These are phyloP conservation scores for Kwoniella sp. DNA, from an alignment of 768 basidiomycete species.

Conservation along the genomic window DNA sequence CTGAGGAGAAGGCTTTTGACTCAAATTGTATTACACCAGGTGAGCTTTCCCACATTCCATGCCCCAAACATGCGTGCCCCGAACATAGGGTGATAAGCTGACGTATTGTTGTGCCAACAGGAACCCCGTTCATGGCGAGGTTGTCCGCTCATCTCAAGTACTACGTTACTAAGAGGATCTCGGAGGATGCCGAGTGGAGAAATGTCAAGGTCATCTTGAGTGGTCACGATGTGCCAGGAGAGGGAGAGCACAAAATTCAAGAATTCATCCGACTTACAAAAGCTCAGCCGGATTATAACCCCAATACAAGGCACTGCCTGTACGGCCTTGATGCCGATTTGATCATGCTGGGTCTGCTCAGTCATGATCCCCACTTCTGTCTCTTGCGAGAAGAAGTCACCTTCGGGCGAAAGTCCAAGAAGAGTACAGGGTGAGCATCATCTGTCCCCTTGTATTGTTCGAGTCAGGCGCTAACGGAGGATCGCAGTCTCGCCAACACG, in stretches of 20 bases:
- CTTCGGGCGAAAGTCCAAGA: conserved; percentile 83
- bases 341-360: conserved; percentile 94
- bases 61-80: no score
- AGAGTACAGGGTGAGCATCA: conserved; percentile 62
- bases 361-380: conserved; percentile 99
- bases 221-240: conserved; percentile 94
- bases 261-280: conserved; percentile 94
- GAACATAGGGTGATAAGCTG: conserved; percentile 4
- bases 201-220: conserved; percentile 88
- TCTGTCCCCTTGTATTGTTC: no score
- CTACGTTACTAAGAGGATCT: conserved; percentile 97
- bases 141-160: conserved; percentile 91
- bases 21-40: conserved; percentile 99
- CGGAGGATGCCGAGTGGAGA: conserved; percentile 94
- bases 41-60: no score
- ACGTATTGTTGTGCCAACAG: no score
- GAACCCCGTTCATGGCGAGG: conserved; percentile 91
- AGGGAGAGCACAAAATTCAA: conserved; percentile 99
- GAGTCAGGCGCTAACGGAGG: neutral
- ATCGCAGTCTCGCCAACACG: conserved; percentile 39
- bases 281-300: conserved; percentile 93
- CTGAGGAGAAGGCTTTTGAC: conserved; percentile 93
- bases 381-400: conserved; percentile 96
- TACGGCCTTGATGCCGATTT: conserved; percentile 98
- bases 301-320: conserved; percentile 94